Base-by-base conservation (phyloP, 345 rosid genomes). In the Salix udensis region DNA sequence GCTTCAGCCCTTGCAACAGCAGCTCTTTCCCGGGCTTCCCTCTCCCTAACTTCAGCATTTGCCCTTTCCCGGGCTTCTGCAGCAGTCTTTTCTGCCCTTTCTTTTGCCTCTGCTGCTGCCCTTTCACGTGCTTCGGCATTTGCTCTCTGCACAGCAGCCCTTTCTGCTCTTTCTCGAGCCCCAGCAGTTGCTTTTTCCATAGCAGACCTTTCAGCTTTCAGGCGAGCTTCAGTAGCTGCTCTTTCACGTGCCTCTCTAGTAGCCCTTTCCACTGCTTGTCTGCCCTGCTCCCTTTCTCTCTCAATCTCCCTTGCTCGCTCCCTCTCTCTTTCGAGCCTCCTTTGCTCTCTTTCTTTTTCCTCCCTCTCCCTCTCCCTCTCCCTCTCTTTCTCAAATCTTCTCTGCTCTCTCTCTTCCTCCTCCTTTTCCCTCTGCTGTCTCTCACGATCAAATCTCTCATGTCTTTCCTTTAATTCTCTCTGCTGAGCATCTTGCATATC, bases 41-140 rank as follows among this genome's bases (percentile, higher is more conserved):
- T 88, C 71, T 89, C 91, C 86, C 92, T 88, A 7, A 85, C 86
- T 82, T 88, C 96, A 21, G 85, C 82, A 77, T 82, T 84, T 68
- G 87, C 88, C 86, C 87, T 87, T 75, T 94, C 96, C 69, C 89
- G 87, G 37, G 96, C 98, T 84, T 95, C 98, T 83, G 96, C 92
- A 67, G 94, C 98, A 61, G 88, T 94, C 85, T 76, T 93, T 85
- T 86, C 97, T 28, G 97, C 97, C 83, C 89, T 91, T 82, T 90
- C 98, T 76, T 80, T 87, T 39, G 98, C 98, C 52, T 86, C 97
- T 39, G 84, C 82, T 31, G 97, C 98, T 74, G 97, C 97, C 81
- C 98, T 89, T 85, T 92, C 97, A 82, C 98, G 96, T 68, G 98
- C 99, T 88, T 96, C 99, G 70, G 97, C 92, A 77, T 92, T 94